Evolutionary conservation across 306 rosid species (phyloP).

Genomic region (Senna tora): DNA sequence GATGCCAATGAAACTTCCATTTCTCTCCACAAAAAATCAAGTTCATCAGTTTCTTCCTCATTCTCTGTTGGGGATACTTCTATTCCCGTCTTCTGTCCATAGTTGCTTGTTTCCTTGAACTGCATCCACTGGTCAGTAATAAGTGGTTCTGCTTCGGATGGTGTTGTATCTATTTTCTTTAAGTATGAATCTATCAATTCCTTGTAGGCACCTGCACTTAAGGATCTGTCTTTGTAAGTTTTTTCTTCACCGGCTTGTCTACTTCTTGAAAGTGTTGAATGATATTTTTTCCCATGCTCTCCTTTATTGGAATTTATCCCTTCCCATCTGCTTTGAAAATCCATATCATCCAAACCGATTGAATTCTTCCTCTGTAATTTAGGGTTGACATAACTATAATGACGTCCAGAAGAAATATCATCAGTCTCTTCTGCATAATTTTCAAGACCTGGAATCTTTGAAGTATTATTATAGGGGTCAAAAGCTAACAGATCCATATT

Average conservation of each 20-base stretch:
- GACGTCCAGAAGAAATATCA: conserved; percentile 42
- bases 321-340: conserved; percentile 61
- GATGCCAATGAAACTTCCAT: conserved; percentile 71
- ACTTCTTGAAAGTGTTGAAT: conserved; percentile 43
- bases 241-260: conserved; percentile 41
- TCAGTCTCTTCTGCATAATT: conserved; percentile 34
- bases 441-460: conserved; percentile 35
- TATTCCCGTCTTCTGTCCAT: conserved; percentile 33
- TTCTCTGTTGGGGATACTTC: conserved; percentile 42
- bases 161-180: conserved; percentile 55
- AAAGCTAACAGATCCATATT: conserved; percentile 34
- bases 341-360: conserved; percentile 56
- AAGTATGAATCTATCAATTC: conserved; percentile 61
- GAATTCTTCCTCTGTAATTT: conserved; percentile 49
- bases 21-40: conserved; percentile 71
- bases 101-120: conserved; percentile 36
- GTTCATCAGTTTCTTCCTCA: conserved; percentile 60
- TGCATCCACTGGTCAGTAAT: conserved; percentile 68
- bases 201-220: conserved; percentile 66
- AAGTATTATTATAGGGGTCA: conserved; percentile 30
- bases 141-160: conserved; percentile 44
- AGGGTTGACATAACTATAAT: conserved; percentile 42
- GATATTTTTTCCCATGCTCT: conserved; percentile 39
- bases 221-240: conserved; percentile 54
- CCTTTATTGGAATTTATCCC: conserved; percentile 48